Conservation (phyloP, 2,329 filamentous ascomycete genomes). For the Akanthomyces dipterigenus region DNA sequence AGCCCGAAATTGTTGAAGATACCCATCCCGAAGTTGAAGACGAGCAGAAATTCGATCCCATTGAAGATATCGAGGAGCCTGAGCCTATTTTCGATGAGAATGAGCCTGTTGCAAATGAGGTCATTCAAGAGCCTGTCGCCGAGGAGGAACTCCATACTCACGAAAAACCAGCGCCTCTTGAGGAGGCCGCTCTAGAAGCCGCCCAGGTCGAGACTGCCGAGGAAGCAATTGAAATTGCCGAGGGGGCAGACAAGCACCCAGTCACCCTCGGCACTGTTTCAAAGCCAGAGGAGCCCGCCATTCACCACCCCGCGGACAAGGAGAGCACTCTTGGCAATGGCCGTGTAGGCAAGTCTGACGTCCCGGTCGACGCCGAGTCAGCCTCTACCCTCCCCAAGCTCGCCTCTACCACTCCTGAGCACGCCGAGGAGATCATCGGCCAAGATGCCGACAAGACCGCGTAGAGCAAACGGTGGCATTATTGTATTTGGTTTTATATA, state of each 20-base stretch:
- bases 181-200: constrained; percentile 14
- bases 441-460: background rate
- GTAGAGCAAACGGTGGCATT: background rate
- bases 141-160: background rate
- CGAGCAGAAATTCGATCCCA: constrained; percentile 3
- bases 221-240: constrained; percentile 10
- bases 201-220: constrained; percentile 13
- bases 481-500: background rate
- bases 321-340: background rate
- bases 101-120: background rate
- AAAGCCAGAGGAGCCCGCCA: constrained; percentile 4
- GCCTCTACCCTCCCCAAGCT: background rate
- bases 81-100: background rate
- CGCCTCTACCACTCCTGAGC: background rate
- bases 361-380: background rate
- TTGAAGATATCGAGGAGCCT: constrained; percentile 7
- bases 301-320: background rate
- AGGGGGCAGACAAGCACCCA: constrained; percentile 5
- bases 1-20: constrained; percentile 15
- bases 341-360: background rate
- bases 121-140: background rate
- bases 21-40: constrained; percentile 4
- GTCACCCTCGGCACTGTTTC: background rate
- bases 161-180: background rate
- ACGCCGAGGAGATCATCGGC: background rate